These are phyloP conservation scores for Colletotrichum gigasporum DNA, from an alignment of 2,329 filamentous ascomycete genomes.

Conservation along the genomic window DNA sequence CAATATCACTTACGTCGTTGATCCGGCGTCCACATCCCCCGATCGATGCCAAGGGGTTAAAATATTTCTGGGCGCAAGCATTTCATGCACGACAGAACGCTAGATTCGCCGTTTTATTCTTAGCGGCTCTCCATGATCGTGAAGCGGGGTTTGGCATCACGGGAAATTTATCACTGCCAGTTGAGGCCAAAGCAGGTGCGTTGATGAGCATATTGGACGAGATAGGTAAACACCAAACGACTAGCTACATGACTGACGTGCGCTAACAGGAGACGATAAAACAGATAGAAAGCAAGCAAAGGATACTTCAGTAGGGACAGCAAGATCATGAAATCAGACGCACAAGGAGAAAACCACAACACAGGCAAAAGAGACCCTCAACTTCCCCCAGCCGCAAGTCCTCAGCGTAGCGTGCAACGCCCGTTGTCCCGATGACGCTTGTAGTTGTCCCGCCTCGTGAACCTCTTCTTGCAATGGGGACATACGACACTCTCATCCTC, in stretches of 20 bases:
- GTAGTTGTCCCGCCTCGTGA: background rate
- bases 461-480: background rate
- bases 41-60: background rate
- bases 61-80: background rate
- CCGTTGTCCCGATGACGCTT: background rate
- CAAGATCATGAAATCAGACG: rapidly evolving
- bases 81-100: no score
- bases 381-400: background rate
- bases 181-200: no score
- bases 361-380: no score
- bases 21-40: background rate
- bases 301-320: background rate
- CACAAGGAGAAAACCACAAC: background rate
- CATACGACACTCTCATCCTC: background rate
- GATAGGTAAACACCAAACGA: no score
- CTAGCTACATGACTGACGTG: no score
- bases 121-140: no score
- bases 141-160: no score
- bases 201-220: no score
- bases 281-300: background rate
- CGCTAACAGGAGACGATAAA: no score
- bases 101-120: no score
- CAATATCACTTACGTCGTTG: background rate
- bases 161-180: no score
- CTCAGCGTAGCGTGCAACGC: background rate